Percentiles rank a stretch among this genome's conserved stretches.
phyloP scores from a whole-genome alignment of 2,329 filamentous ascomycete genomes.

The Tolypocladium tundrense region DNA sequence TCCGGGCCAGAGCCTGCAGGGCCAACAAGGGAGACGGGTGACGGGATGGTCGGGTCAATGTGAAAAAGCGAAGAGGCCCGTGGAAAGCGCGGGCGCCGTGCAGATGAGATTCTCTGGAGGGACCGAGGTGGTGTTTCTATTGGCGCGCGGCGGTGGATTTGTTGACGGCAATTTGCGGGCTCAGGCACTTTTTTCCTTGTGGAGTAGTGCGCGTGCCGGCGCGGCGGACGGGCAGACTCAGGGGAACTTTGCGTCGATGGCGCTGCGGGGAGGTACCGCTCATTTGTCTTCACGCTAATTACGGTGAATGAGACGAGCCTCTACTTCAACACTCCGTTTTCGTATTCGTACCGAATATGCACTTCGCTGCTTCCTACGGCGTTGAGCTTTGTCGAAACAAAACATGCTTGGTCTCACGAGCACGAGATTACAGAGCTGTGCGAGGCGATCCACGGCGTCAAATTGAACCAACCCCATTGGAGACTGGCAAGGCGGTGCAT shows the following conservation, averaged over 20 bases:
- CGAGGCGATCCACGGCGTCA: not conserved
- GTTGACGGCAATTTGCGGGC: constrained; percentile 1
- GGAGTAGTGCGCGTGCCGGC: not conserved
- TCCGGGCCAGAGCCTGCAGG: not conserved
- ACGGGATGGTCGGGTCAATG: not conserved
- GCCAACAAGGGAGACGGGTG: not conserved
- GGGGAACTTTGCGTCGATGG: not conserved
- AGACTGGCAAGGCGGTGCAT: not conserved
- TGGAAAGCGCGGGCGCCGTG: not conserved
- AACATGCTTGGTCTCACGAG: not conserved
- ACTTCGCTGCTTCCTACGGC: not conserved
- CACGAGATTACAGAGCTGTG: not conserved
- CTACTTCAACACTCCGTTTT: not conserved
- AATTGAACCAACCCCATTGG: not conserved
- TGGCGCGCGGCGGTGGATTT: constrained; percentile 5
- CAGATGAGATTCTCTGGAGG: not conserved
- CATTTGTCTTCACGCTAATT: not conserved
- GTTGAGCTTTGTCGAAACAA: not conserved
- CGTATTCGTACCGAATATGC: not conserved
- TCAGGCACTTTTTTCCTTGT: not conserved
- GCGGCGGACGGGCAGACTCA: not conserved
- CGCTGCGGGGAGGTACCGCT: not conserved
- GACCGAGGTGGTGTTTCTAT: constrained; percentile 5
- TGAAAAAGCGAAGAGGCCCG: not conserved
- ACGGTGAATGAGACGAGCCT: not conserved